Conservation (phyloP, 139 green algal species). For the Yamagishiella unicocca region DNA sequence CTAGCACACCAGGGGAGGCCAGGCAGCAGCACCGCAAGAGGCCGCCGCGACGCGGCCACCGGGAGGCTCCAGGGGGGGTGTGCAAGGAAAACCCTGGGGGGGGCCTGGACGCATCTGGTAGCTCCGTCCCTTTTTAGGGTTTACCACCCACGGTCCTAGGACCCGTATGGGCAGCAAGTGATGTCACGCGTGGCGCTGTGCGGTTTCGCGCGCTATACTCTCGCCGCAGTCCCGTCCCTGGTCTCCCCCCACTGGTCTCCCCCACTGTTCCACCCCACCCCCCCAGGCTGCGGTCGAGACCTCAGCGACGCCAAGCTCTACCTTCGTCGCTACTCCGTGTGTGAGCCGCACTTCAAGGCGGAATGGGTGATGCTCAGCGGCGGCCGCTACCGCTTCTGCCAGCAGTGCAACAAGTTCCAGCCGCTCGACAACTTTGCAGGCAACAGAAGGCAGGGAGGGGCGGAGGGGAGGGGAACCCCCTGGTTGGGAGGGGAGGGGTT, state of each 20-base stretch:
- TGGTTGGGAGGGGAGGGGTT: neutral
- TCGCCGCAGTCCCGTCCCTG: neutral
- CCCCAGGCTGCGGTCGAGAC: slow-evolving; percentile 17
- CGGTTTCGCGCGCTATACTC: neutral
- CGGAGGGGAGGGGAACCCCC: too few relatives aligned
- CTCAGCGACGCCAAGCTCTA: slow-evolving; percentile 41
- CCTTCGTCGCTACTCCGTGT: slow-evolving; percentile 48
- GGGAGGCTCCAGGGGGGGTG: too few relatives aligned
- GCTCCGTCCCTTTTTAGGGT: too few relatives aligned
- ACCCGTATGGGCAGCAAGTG: too few relatives aligned
- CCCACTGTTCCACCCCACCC: neutral
- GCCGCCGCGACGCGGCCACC: too few relatives aligned
- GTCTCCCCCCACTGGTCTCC: neutral
- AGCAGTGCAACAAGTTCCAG: slow-evolving; percentile 53
- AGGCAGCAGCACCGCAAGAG: too few relatives aligned
- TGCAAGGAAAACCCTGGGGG: too few relatives aligned
- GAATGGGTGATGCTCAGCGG: slow-evolving; percentile 24
- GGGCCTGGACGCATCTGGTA: too few relatives aligned
- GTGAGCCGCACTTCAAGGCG: slow-evolving; percentile 49
- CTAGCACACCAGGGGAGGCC: too few relatives aligned
- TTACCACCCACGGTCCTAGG: too few relatives aligned
- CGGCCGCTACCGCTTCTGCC: slow-evolving; percentile 35
- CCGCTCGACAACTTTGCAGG: slow-evolving; percentile 41
- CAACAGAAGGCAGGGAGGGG: neutral
- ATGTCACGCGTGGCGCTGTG: too few relatives aligned